phyloP scores from a whole-genome alignment of 2,329 filamentous ascomycete genomes.

The Ceratocystis ficicola region DNA sequence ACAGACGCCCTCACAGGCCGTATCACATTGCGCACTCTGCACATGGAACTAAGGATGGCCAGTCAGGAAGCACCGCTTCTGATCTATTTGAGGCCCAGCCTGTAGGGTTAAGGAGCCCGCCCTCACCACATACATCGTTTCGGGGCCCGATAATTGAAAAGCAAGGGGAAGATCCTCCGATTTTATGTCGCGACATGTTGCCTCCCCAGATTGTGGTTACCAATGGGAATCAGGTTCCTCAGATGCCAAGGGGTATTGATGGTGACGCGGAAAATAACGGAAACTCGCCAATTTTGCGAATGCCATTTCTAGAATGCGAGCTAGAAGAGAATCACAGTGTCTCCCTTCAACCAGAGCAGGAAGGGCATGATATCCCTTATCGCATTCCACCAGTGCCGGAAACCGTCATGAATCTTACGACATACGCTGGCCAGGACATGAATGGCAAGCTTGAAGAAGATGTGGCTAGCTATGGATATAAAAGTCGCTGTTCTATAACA shows the following conservation, averaged over 20 bases:
- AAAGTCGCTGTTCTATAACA: background rate
- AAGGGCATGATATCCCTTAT: background rate
- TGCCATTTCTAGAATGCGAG: background rate
- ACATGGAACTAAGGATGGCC: background rate
- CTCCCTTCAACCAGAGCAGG: conserved; percentile 11
- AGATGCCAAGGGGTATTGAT: background rate
- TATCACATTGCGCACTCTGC: conserved; percentile 15
- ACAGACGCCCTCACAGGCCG: conserved; percentile 7
- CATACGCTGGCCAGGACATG: background rate
- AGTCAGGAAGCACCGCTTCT: background rate
- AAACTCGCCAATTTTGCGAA: background rate
- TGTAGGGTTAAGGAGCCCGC: background rate
- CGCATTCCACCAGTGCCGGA: background rate
- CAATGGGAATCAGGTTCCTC: background rate
- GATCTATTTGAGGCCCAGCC: conserved; percentile 3
- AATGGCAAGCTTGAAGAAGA: background rate
- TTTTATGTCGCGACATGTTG: background rate
- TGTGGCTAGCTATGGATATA: background rate
- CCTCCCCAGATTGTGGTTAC: background rate
- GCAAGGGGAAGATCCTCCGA: background rate
- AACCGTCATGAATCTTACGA: background rate
- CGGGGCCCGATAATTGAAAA: background rate
- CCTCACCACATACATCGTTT: background rate
- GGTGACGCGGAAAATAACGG: background rate
- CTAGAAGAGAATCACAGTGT: background rate